Conservation (phyloP, 164 flowering plant species). For the Chloranthus sessilifolius region DNA sequence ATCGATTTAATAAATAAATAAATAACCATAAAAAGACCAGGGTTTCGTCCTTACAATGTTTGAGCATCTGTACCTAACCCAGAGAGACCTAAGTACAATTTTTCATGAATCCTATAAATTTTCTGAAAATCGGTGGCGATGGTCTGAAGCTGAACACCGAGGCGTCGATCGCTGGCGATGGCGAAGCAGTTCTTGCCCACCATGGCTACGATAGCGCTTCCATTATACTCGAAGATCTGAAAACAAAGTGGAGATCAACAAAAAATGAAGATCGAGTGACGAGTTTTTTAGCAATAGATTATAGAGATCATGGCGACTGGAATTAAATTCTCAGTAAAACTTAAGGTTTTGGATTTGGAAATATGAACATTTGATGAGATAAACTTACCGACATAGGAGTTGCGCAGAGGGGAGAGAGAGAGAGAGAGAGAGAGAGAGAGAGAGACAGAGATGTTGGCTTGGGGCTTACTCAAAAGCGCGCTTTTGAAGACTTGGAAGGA, state of each 20-base stretch:
- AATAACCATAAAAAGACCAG: neutral
- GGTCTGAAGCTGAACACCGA: slow-evolving; percentile 95
- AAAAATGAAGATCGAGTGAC: no score
- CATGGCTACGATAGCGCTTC: slow-evolving; percentile 93
- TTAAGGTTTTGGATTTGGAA: no score
- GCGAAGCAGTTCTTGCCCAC: slow-evolving; percentile 98
- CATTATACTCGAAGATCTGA: slow-evolving; percentile 97
- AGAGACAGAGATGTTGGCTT: no score
- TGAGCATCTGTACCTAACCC: slow-evolving; percentile 95
- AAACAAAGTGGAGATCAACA: neutral
- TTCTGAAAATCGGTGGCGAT: slow-evolving; percentile 87
- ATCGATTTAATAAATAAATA: neutral
- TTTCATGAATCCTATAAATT: slow-evolving; percentile 70
- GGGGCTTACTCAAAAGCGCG: no score
- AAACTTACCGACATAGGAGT: no score
- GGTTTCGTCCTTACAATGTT: slow-evolving; percentile 49
- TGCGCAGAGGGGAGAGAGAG: no score
- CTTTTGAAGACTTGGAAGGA: no score
- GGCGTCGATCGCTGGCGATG: slow-evolving; percentile 85
- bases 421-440: no score
- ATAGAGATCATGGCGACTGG: no score
- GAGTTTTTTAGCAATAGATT: no score
- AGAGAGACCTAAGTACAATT: slow-evolving; percentile 69
- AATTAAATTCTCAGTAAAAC: no score
- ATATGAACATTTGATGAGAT: no score